Evolutionary conservation across 352 stramenopile genomes (phyloP), one percentile per base, ranked within the genome.

Genomic region (Pythium pyrilobum): DNA sequence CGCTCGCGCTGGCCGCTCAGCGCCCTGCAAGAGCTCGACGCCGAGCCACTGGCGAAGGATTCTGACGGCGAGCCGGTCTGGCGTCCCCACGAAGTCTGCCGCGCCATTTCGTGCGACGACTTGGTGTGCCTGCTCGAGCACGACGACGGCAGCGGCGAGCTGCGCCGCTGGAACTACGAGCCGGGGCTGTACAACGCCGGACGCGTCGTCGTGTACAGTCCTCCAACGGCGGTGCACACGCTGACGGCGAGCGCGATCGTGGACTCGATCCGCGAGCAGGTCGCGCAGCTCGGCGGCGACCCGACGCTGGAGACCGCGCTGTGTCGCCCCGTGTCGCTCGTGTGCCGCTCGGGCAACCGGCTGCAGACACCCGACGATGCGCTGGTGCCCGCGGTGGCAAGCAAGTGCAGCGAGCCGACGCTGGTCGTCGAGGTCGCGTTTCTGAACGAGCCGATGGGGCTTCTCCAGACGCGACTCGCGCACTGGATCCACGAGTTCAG

Each of bases 401-500:
- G 28, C 20, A 57, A 57, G 11, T 18, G 31, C 25, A 46, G 47
- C 27, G n/a, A n/a, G 18, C 51, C 51, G 10, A 51, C 51, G 18
- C 51, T 58, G 32, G 51, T 58, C 20, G 41, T 58, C 21, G 51
- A 58, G 28, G 16, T 49, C 32, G 51, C 51, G 32, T 58, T 39
- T 32, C n/a, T 33, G 16, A 58, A 58, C 41, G 51, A 58, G 31
- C 28, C 51, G 32, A 33, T 43, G 9, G 40, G 27, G 15, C 25
- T 42, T 8, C 27, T 56, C 2, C 38, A 56, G 20, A 16, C 5
- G 18, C 38, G 49, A 10, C 38, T 56, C 21, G 23, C 38, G 9
- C 28, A 23, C 8, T 56, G 49, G 49, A 29, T 49, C 16, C 24
- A 46, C 48, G 18, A 36, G 10, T 31, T n/a, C 40, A 12, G 24